A percentile compares a stretch with the other conserved stretches of the same genome.
Conservation (phyloP, 306 rosid species). For the Morella rubra region DNA sequence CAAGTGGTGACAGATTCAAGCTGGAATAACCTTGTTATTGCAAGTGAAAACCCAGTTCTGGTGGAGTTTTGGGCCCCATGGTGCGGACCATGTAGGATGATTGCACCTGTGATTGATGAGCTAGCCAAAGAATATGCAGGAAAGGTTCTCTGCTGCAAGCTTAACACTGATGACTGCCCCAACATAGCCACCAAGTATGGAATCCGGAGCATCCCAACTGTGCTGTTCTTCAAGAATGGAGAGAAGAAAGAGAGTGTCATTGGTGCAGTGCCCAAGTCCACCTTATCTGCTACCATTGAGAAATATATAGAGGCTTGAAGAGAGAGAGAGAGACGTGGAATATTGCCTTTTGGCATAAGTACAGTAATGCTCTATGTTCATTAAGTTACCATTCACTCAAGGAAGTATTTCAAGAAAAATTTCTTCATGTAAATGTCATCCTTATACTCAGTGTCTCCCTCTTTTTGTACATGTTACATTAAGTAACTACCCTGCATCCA, state of each 20-base stretch:
- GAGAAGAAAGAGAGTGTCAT: slow-evolving; percentile 82
- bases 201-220: slow-evolving; percentile 95
- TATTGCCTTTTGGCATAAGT: neutral
- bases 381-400: neutral
- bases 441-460: neutral
- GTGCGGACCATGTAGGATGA: slow-evolving; percentile 95
- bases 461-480: neutral
- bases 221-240: slow-evolving; percentile 84
- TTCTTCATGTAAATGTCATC: neutral
- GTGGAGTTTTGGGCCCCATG: slow-evolving; percentile 98
- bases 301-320: slow-evolving; percentile 52
- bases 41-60: slow-evolving; percentile 68
- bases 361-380: neutral
- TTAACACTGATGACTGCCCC: slow-evolving; percentile 79
- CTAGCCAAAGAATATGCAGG: slow-evolving; percentile 78
- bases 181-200: slow-evolving; percentile 73
- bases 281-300: slow-evolving; percentile 68
- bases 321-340: neutral
- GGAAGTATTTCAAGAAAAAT: neutral
- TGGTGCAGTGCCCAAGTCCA: slow-evolving; percentile 89
- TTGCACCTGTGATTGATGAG: slow-evolving; percentile 78
- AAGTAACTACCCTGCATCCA: neutral
- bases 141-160: slow-evolving; percentile 65
- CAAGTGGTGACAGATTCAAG: slow-evolving; percentile 67
- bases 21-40: slow-evolving; percentile 70